Base-by-base conservation (phyloP, 2,329 filamentous ascomycete genomes). In the Diaporthe ilicicola region DNA sequence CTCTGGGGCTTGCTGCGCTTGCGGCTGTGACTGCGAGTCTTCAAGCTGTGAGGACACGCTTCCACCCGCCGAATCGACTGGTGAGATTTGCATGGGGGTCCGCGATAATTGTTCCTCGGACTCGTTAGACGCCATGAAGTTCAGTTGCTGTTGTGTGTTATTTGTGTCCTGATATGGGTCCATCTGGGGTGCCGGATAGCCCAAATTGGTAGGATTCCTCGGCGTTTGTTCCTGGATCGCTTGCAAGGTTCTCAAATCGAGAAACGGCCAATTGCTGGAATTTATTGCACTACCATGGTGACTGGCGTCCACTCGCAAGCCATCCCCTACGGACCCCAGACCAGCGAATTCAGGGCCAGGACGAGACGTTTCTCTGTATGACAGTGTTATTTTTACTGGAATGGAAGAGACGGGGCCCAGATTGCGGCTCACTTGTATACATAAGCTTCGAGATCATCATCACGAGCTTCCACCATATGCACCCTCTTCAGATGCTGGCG, bases 401-500 rank as follows among this genome's bases (percentile, higher is more conserved):
- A 24, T 9, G 27, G 13, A 19, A 27, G 8, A 50, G 27, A 2
- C 13, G 34, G 27, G 29, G 42, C 27, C 32, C 66, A 48, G 19
- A n/a, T 2, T 22, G 29, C 2, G 42, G 72, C 75, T 71, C 73
- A 82, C 81, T 73, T 76, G 66, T 76, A 73, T 19, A 76, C 62
- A 62, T 75, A 87, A 15, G 74, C 50, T 24, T 78, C 77, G 5
- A 88, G 73, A 39, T 84, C 81, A 22, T 81, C 80, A 2, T 84
- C 83, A 3, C 78, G 72, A 4, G 72, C 78, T 1, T 77, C 34
- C 3, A 79, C 78, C 0, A 74, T 73, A 78, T 97, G 94, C 76
- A 93, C 89, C 13, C 91, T 88, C 62, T 83, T 84, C 55, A 97
- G 85, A 78, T 98, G 95, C 44, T 92, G 90, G 72, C 91, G 91